Conservation (phyloP, 768 basidiomycete genomes). For the Royoungia palumana region DNA sequence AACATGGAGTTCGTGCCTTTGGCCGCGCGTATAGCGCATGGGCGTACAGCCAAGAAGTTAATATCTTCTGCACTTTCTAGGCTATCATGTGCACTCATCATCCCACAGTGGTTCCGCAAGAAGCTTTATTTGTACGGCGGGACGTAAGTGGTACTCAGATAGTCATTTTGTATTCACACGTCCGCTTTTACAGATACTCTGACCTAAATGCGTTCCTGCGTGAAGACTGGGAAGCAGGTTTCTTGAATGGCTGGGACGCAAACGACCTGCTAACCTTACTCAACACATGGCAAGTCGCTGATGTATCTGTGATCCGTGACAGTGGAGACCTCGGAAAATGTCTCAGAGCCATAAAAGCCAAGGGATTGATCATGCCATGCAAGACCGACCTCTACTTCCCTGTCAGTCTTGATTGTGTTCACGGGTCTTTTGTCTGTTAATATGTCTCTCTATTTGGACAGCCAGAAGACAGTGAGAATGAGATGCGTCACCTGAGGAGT, state of each 20-base stretch:
- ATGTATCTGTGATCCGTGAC: constrained; percentile 44
- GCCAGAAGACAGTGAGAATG: constrained; percentile 53
- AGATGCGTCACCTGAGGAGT: constrained; percentile 40
- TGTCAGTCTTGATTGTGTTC: constrained; percentile 23
- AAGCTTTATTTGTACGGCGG: constrained; percentile 43
- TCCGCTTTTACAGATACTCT: constrained; percentile 35
- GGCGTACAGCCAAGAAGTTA: constrained; percentile 55
- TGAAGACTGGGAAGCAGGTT: constrained; percentile 49
- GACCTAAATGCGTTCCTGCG: constrained; percentile 47
- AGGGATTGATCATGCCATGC: constrained; percentile 55
- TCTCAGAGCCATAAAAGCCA: constrained; percentile 45
- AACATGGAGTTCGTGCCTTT: constrained; percentile 53
- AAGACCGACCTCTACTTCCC: constrained; percentile 61
- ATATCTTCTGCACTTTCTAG: constrained; percentile 9
- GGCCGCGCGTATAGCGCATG: constrained; percentile 55
- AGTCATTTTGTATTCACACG: not conserved
- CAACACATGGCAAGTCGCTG: constrained; percentile 48
- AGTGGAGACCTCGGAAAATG: constrained; percentile 40
- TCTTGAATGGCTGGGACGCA: constrained; percentile 48
- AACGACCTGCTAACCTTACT: constrained; percentile 50
- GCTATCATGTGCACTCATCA: not conserved
- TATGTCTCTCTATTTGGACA: constrained; percentile 16
- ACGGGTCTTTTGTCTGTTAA: not conserved
- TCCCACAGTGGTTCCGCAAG: constrained; percentile 51
- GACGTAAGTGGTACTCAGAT: constrained; percentile 26